Evolutionary conservation across 75 land plant genomes (phyloP).

Genomic region (Pinus taeda): DNA sequence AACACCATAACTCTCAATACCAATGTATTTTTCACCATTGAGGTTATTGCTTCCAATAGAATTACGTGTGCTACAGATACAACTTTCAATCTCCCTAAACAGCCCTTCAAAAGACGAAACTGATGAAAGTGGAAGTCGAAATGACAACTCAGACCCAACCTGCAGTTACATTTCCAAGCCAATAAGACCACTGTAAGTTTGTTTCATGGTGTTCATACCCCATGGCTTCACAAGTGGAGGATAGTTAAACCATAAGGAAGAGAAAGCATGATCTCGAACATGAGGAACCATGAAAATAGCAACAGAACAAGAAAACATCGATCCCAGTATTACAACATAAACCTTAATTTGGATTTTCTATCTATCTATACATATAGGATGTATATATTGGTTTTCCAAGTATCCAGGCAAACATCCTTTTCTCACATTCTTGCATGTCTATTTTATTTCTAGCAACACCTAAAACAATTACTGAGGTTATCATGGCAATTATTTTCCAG

Average conservation of each 20-base stretch:
- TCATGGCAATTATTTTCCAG: no score
- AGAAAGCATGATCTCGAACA: not conserved
- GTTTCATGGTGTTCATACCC: not conserved
- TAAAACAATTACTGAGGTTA: no score
- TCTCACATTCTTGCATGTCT: no score
- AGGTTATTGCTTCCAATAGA: not conserved
- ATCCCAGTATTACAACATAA: not conserved
- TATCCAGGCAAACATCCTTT: no score
- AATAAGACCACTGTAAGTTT: slow-evolving; percentile 1
- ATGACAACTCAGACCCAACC: slow-evolving; percentile 85
- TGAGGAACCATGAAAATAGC: not conserved
- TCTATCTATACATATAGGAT: not conserved
- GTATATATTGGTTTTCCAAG: not conserved
- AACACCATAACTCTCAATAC: slow-evolving; percentile 86
- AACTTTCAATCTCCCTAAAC: slow-evolving; percentile 76
- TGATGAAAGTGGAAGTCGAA: slow-evolving; percentile 78
- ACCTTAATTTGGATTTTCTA: not conserved
- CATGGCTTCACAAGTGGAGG: not conserved
- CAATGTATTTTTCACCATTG: slow-evolving; percentile 12
- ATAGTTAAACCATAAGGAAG: not conserved
- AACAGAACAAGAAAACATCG: not conserved
- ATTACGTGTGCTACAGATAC: slow-evolving; percentile 16
- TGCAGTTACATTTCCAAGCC: slow-evolving; percentile 14
- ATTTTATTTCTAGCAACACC: no score
- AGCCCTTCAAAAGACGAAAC: slow-evolving; percentile 68